Evolutionary conservation across 192 early-diverging fungal genomes (phyloP).

Genomic region (Linnemannia zychae): DNA sequence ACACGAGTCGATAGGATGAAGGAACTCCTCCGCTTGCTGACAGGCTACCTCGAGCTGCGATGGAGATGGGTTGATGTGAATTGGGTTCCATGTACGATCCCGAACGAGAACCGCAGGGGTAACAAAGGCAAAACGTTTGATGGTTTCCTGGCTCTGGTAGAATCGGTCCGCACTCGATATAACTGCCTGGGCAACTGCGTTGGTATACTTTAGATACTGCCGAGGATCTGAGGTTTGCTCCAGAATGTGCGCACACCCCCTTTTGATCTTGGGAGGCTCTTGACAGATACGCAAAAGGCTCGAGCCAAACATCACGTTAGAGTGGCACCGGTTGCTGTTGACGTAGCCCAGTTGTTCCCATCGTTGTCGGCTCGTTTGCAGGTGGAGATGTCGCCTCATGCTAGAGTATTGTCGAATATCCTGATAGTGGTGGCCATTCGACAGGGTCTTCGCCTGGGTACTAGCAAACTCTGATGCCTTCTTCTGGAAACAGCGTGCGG

Average conservation of each 20-base stretch:
- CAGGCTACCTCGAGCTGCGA: slow-evolving; percentile 16
- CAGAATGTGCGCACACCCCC: slow-evolving; percentile 27
- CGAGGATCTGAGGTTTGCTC: slow-evolving; percentile 49
- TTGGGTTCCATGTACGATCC: slow-evolving; percentile 24
- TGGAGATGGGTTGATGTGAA: slow-evolving; percentile 30
- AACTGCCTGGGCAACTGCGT: slow-evolving; percentile 51
- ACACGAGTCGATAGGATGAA: slow-evolving; percentile 71
- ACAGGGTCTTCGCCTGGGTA: slow-evolving; percentile 36
- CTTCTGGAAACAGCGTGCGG: slow-evolving; percentile 22
- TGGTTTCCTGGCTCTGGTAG: slow-evolving; percentile 50
- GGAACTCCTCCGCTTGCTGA: slow-evolving; percentile 61
- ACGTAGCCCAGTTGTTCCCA: slow-evolving; percentile 62
- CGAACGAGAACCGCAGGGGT: slow-evolving; percentile 65
- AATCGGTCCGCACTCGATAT: slow-evolving; percentile 56
- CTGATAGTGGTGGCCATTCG: slow-evolving; percentile 50
- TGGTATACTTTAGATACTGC: slow-evolving; percentile 43
- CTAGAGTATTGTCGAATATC: slow-evolving; percentile 58
- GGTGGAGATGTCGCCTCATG: slow-evolving; percentile 44
- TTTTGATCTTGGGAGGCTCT: slow-evolving; percentile 10
- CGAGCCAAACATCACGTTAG: slow-evolving; percentile 58
- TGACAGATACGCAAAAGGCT: slow-evolving; percentile 55
- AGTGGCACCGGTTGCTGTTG: slow-evolving; percentile 57
- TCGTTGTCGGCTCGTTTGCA: slow-evolving; percentile 29
- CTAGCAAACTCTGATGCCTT: slow-evolving; percentile 29
- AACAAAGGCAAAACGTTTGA: slow-evolving; percentile 72